phyloP scores from a whole-genome alignment of 2,329 filamentous ascomycete genomes.

The Talaromyces rugulosus region DNA sequence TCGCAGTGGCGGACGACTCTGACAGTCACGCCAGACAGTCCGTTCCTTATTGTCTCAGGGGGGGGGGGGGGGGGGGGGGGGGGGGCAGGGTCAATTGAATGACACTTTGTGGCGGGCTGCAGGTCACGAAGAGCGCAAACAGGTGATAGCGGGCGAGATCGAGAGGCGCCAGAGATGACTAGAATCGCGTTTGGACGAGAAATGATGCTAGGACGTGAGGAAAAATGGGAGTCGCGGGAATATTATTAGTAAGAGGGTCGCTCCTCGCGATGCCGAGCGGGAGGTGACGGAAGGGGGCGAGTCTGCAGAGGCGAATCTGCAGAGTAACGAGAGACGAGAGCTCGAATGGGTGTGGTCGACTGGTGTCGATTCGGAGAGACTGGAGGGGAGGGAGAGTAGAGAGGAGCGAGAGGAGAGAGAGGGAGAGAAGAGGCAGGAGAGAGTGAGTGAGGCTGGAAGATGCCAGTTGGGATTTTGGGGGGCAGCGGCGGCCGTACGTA shows the following conservation, averaged over 20 bases:
- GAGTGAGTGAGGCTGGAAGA: not conserved
- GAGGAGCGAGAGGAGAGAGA: not conserved
- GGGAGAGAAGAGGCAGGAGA: not conserved
- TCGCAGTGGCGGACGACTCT: conserved; percentile 19
- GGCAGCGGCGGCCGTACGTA: too few species aligned
- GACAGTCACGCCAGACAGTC: conserved; percentile 19
- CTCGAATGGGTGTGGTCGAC: not conserved
- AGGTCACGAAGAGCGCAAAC: not conserved
- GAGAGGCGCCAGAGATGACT: not conserved
- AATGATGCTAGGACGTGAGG: not conserved
- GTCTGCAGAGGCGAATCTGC: not conserved
- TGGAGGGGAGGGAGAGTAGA: not conserved
- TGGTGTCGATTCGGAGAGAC: not conserved
- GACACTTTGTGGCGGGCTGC: not conserved
- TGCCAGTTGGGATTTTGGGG: not conserved
- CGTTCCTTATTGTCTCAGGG: conserved; percentile 5
- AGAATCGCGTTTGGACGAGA: not conserved
- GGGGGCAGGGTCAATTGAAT: not conserved
- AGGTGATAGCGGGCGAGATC: not conserved
- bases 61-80: not conserved
- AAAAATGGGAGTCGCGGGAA: not conserved
- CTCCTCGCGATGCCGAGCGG: not conserved
- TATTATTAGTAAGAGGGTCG: not conserved
- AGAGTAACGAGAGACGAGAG: not conserved
- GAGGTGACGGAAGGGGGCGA: not conserved